These are phyloP conservation scores for Suhomyces bokatorum DNA, from an alignment of 1,139 yeast species.

Conservation along the genomic window DNA sequence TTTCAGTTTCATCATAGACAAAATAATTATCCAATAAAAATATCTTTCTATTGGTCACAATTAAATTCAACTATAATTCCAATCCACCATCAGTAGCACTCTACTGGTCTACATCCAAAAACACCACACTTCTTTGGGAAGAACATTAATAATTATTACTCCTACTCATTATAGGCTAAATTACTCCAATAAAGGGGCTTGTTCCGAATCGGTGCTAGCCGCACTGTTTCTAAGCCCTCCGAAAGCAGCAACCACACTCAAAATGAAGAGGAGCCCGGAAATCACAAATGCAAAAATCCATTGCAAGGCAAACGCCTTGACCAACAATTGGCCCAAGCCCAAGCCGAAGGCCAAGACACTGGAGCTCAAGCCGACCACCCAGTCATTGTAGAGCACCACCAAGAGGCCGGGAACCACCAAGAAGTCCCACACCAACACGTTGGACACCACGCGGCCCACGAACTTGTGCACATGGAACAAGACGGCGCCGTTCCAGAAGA, in stretches of 20 bases:
- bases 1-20: no score
- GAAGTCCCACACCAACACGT: constrained; percentile 76
- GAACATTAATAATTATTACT: no score
- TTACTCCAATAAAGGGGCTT: constrained; percentile 12
- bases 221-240: constrained; percentile 17
- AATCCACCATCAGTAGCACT: no score
- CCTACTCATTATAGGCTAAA: neutral
- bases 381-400: constrained; percentile 63
- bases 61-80: no score
- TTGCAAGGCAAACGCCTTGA: constrained; percentile 71
- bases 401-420: constrained; percentile 62
- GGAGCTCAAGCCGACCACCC: constrained; percentile 65
- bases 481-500: constrained; percentile 86
- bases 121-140: no score
- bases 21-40: no score
- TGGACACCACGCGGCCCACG: constrained; percentile 67
- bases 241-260: constrained; percentile 46
- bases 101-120: no score
- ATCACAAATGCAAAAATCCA: constrained; percentile 81
- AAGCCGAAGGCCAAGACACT: constrained; percentile 61
- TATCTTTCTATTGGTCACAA: no score
- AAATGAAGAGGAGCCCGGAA: constrained; percentile 52
- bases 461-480: constrained; percentile 56
- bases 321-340: constrained; percentile 68
- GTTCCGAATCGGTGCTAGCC: constrained; percentile 6